A percentile compares a stretch with the other conserved stretches of the same genome.
Conservation (phyloP, 352 stramenopile genomes). For the Pythium sukuiense region DNA sequence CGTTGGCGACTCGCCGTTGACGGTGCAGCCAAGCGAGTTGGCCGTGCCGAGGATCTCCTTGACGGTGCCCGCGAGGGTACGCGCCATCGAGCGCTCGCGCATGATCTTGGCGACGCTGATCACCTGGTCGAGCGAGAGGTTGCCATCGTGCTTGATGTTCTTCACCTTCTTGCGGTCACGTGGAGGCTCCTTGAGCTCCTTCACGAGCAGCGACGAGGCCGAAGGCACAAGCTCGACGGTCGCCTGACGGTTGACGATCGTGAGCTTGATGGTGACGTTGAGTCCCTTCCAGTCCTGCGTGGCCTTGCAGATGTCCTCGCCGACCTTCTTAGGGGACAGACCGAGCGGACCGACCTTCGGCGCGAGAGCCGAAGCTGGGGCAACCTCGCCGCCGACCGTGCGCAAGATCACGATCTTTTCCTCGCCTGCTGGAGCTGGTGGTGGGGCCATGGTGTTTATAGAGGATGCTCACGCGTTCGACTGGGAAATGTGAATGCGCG, state of each 20-base stretch:
- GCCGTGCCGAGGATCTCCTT: conserved; percentile 99
- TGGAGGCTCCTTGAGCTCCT: conserved; percentile 99
- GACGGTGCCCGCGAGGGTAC: conserved; percentile 95
- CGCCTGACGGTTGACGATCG: conserved; percentile 98
- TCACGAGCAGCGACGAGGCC: conserved; percentile 98
- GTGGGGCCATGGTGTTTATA: conserved; percentile 91
- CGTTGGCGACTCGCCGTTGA: conserved; percentile 97
- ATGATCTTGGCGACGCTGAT: conserved; percentile 98
- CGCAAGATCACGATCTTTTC: conserved; percentile 96
- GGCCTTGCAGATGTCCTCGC: conserved; percentile 99
- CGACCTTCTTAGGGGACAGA: conserved; percentile 99
- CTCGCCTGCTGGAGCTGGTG: conserved; percentile 81
- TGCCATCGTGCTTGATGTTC: conserved; percentile 99
- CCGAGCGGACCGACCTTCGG: conserved; percentile 99
- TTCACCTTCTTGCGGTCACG: conserved; percentile 99
- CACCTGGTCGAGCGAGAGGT: conserved; percentile 99
- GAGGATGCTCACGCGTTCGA: conserved; percentile 65
- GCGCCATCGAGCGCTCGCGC: conserved; percentile 97
- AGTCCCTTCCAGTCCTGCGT: conserved; percentile 99
- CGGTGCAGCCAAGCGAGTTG: conserved; percentile 98
- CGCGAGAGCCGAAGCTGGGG: conserved; percentile 97
- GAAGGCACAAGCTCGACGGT: conserved; percentile 98
- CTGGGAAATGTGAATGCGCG: conserved; percentile 26
- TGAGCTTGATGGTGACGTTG: conserved; percentile 99
- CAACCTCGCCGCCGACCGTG: conserved; percentile 99